Evolutionary conservation across 2,329 filamentous ascomycete species (phyloP).

Genomic region (Aspergillus glaucus): DNA sequence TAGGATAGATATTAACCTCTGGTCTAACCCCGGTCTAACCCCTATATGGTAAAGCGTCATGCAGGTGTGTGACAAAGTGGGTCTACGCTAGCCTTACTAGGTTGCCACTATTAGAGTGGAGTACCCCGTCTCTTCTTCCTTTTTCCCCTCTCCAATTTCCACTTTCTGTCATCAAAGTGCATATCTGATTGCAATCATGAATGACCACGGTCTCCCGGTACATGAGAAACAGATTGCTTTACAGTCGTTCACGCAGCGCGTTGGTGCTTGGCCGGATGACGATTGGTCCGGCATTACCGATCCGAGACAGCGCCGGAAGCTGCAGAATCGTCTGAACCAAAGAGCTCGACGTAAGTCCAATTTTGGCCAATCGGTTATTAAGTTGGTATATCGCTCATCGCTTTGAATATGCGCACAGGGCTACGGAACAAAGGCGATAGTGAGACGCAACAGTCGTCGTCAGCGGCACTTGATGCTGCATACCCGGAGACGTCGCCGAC

Average conservation of each 20-base stretch:
- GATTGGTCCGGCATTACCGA: background rate
- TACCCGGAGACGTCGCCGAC: no score
- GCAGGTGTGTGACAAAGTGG: constrained; percentile 2
- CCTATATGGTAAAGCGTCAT: background rate
- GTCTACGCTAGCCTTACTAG: background rate
- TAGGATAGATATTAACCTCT: background rate
- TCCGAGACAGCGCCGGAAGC: background rate
- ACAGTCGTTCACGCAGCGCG: background rate
- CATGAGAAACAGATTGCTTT: background rate
- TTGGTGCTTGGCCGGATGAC: background rate
- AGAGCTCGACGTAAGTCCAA: background rate
- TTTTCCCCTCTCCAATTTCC: no score
- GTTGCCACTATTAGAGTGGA: no score
- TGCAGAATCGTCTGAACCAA: background rate
- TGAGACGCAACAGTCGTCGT: no score
- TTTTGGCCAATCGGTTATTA: no score
- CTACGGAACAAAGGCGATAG: background rate
- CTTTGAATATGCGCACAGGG: background rate
- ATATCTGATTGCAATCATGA: no score
- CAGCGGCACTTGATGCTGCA: no score
- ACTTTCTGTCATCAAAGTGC: no score
- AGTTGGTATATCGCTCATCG: no score
- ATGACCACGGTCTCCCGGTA: no score
- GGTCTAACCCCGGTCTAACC: background rate
- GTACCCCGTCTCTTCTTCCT: no score